Percentiles rank a stretch among this genome's conserved stretches.
Evolutionary conservation across 1,139 yeast genomes (phyloP).

Genomic region (Suhomyces bokatorum): DNA sequence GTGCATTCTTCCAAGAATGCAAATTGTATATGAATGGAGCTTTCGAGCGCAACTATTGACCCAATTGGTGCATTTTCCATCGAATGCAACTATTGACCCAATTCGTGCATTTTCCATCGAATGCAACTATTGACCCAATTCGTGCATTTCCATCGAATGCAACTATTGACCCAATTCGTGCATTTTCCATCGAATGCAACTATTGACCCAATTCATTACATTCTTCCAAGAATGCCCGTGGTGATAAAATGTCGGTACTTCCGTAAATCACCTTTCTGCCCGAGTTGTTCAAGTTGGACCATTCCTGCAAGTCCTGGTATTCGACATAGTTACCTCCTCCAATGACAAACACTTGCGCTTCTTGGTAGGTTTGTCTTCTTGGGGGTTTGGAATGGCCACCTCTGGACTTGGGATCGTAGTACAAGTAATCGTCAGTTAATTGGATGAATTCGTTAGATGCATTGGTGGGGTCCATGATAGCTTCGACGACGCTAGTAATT

Average conservation of each 20-base stretch:
- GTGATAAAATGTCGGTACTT: constrained; percentile 77
- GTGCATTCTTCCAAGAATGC: constrained; percentile 74
- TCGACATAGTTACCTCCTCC: constrained; percentile 97
- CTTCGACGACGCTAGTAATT: constrained; percentile 85
- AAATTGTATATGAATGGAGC: too few species aligned
- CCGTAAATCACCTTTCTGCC: constrained; percentile 74
- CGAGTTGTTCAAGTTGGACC: constrained; percentile 52
- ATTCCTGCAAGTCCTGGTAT: constrained; percentile 90
- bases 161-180: too few species aligned
- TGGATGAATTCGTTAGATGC: constrained; percentile 62
- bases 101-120: too few species aligned
- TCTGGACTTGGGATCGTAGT: constrained; percentile 86
- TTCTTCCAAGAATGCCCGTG: constrained; percentile 73
- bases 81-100: too few species aligned
- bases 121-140: too few species aligned
- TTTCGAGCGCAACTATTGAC: too few species aligned
- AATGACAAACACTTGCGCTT: constrained; percentile 84
- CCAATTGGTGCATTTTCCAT: too few species aligned
- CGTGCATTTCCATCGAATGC: too few species aligned
- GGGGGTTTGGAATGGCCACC: constrained; percentile 92
- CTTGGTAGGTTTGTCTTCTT: constrained; percentile 75
- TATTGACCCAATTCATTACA: constrained; percentile 67
- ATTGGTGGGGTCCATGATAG: constrained; percentile 79
- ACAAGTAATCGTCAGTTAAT: constrained; percentile 84
- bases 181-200: too few species aligned